Evolutionary conservation across 2,329 filamentous ascomycete species (phyloP).

Genomic region (Rasamsonia emersonii): DNA sequence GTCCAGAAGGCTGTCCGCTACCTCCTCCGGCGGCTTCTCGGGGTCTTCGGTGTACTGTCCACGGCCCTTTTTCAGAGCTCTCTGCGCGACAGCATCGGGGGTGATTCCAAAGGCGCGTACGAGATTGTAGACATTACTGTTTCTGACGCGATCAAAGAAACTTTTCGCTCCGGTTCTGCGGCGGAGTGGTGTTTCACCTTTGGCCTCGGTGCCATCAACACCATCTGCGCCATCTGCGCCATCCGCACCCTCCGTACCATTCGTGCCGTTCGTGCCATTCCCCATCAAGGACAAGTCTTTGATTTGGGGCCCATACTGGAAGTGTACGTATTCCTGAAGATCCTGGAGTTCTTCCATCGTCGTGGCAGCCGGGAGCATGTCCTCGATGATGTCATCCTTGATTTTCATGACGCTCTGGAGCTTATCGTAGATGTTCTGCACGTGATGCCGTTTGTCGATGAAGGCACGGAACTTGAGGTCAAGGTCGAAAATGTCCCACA

Average conservation of each 20-base stretch:
- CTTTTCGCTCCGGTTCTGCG: slow-evolving; percentile 76
- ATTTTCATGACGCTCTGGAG: slow-evolving; percentile 59
- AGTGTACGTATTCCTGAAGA: slow-evolving; percentile 91
- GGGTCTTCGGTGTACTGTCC: slow-evolving; percentile 81
- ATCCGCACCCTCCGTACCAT: too few species aligned
- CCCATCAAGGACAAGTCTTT: slow-evolving; percentile 62
- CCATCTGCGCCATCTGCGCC: slow-evolving; percentile 9
- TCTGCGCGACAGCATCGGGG: slow-evolving; percentile 79
- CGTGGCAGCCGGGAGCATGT: slow-evolving; percentile 68
- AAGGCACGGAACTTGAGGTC: slow-evolving; percentile 93
- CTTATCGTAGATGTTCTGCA: slow-evolving; percentile 70
- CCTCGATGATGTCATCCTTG: slow-evolving; percentile 66
- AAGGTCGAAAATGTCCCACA: slow-evolving; percentile 91
- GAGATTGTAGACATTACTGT: slow-evolving; percentile 68
- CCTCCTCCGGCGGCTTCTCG: slow-evolving; percentile 67
- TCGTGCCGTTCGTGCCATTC: slow-evolving; percentile 5
- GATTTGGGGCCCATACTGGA: slow-evolving; percentile 77
- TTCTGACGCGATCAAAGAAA: slow-evolving; percentile 75
- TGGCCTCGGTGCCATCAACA: slow-evolving; percentile 25
- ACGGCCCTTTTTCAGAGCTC: slow-evolving; percentile 68
- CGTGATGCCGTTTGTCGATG: slow-evolving; percentile 79
- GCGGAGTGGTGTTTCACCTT: slow-evolving; percentile 59
- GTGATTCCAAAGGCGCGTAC: slow-evolving; percentile 86
- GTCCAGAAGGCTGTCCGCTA: slow-evolving; percentile 69
- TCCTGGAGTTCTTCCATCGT: slow-evolving; percentile 96